A percentile compares a stretch with the other conserved stretches of the same genome.
These are phyloP conservation scores for Penicillium hesseltinei DNA, from an alignment of 2,329 filamentous ascomycete species.

Conservation along the genomic window DNA sequence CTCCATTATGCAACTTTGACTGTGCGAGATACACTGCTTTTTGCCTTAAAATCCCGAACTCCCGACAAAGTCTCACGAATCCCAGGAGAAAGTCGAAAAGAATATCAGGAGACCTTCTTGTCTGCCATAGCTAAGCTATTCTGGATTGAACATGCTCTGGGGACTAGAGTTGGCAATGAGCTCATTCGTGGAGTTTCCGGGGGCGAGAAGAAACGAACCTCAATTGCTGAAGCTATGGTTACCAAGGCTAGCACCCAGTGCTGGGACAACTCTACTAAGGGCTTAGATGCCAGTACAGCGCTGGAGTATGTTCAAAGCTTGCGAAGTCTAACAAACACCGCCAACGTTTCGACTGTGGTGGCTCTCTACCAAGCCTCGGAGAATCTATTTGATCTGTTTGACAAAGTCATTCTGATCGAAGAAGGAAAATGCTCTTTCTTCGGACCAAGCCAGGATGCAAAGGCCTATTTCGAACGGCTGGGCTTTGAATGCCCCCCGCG, in stretches of 20 bases:
- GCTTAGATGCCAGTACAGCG: slow-evolving; percentile 71
- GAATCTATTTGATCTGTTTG: slow-evolving; percentile 56
- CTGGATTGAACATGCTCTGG: slow-evolving; percentile 68
- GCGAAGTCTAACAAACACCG: slow-evolving; percentile 63
- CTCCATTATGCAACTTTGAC: slow-evolving; percentile 76
- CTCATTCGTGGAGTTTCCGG: slow-evolving; percentile 70
- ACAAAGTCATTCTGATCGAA: slow-evolving; percentile 67
- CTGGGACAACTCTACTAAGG: slow-evolving; percentile 75
- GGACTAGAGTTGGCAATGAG: slow-evolving; percentile 73
- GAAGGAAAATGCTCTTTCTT: slow-evolving; percentile 71
- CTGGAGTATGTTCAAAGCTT: slow-evolving; percentile 70
- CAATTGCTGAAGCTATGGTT: slow-evolving; percentile 74
- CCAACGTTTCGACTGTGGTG: slow-evolving; percentile 61
- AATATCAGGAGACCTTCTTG: slow-evolving; percentile 62
- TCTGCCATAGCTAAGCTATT: slow-evolving; percentile 69
- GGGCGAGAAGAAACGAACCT: slow-evolving; percentile 75
- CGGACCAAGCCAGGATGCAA: slow-evolving; percentile 62
- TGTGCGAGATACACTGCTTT: slow-evolving; percentile 70
- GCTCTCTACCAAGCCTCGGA: slow-evolving; percentile 69
- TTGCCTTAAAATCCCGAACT: slow-evolving; percentile 68
- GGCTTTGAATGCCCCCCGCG: slow-evolving; percentile 71
- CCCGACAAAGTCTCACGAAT: slow-evolving; percentile 61
- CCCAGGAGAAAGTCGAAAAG: slow-evolving; percentile 59
- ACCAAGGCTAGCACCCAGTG: slow-evolving; percentile 64
- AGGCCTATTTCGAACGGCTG: slow-evolving; percentile 66